Percentiles rank a stretch among this genome's conserved stretches.
phyloP scores from a whole-genome alignment of 2,329 filamentous ascomycete genomes.

The Biscogniauxia sp. region DNA sequence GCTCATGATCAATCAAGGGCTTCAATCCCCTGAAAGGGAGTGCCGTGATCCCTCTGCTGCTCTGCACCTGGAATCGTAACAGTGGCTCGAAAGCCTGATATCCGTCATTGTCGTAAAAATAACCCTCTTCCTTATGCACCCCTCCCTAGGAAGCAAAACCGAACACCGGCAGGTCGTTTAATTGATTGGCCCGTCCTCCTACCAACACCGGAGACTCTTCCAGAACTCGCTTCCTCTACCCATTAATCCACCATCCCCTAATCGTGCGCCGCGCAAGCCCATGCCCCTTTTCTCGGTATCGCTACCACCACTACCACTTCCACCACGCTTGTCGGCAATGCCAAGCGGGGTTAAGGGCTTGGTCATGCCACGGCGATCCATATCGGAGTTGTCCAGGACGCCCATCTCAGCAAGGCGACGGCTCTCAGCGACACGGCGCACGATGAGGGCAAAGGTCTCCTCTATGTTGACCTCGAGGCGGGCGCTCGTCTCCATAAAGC shows the following conservation, averaged over 20 bases:
- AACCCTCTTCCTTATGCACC: background rate
- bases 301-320: slow-evolving; percentile 25
- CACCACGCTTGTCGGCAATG: slow-evolving; percentile 20
- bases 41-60: background rate
- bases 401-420: slow-evolving; percentile 50
- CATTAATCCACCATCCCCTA: slow-evolving; percentile 43
- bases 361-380: slow-evolving; percentile 54
- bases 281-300: slow-evolving; percentile 40
- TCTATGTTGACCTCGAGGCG: slow-evolving; percentile 84
- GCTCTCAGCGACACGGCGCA: slow-evolving; percentile 60
- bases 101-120: background rate
- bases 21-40: background rate
- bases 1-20: background rate
- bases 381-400: slow-evolving; percentile 40
- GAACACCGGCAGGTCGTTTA: no score
- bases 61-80: background rate
- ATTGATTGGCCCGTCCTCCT: background rate
- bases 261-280: slow-evolving; percentile 38
- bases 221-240: slow-evolving; percentile 49
- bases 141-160: no score
- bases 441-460: slow-evolving; percentile 76
- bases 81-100: background rate
- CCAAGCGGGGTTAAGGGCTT: slow-evolving; percentile 57
- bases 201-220: slow-evolving; percentile 58
- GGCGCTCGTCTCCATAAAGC: slow-evolving; percentile 88